phyloP scores from a whole-genome alignment of 768 basidiomycete species.

The Boletus rubropictus region DNA sequence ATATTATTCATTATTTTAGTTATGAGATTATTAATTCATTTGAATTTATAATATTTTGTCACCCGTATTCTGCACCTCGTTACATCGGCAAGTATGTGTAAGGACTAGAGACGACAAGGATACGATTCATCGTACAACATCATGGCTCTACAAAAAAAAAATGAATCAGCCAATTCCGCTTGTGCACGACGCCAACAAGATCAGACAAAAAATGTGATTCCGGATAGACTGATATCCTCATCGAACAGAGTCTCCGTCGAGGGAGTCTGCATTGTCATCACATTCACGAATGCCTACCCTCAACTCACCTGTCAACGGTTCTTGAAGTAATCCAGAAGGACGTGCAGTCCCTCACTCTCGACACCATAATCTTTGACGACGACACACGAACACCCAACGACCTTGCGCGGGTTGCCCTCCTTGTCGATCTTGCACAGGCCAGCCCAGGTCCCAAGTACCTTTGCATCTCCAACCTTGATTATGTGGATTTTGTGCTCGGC shows the following conservation, averaged over 20 bases:
- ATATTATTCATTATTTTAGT: too few species aligned
- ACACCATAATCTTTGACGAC: constrained; percentile 97
- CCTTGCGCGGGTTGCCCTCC: constrained; percentile 96
- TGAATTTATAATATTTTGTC: too few species aligned
- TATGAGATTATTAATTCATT: too few species aligned
- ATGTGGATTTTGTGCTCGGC: constrained; percentile 99
- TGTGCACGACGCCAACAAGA: constrained; percentile 5
- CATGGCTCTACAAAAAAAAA: constrained; percentile 6
- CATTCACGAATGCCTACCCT: constrained; percentile 8
- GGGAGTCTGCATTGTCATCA: constrained; percentile 93
- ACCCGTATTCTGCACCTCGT: too few species aligned
- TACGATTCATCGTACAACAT: constrained; percentile 15
- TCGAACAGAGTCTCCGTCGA: constrained; percentile 66
- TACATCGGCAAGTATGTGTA: background rate
- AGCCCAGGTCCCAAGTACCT: constrained; percentile 97
- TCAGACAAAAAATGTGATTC: constrained; percentile 53
- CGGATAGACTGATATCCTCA: constrained; percentile 49
- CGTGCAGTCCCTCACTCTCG: constrained; percentile 92
- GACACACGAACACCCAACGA: constrained; percentile 89
- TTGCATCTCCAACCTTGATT: constrained; percentile 98
- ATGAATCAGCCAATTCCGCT: constrained; percentile 8
- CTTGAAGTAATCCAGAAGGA: constrained; percentile 95
- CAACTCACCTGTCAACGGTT: constrained; percentile 57
- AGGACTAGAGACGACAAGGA: too few species aligned
- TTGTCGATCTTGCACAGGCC: constrained; percentile 99